Evolutionary conservation across 1,284 basidiomycete genomes (phyloP).

Genomic region (Porodaedalea pini): DNA sequence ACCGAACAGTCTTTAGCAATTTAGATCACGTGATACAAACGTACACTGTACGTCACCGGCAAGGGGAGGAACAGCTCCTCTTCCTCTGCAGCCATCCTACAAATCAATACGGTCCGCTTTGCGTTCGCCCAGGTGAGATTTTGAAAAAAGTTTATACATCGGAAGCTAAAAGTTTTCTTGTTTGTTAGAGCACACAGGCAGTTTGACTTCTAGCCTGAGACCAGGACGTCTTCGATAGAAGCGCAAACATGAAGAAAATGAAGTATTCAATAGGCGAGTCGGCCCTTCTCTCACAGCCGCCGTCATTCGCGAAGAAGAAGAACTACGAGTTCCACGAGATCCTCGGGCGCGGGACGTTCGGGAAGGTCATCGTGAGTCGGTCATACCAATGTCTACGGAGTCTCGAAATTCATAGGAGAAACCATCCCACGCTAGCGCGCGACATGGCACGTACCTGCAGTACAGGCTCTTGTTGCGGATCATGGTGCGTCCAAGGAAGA

Average conservation of each 20-base stretch:
- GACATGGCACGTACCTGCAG: slow-evolving; percentile 68
- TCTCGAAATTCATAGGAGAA: neutral
- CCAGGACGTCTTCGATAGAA: too few relatives aligned
- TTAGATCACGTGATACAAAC: too few relatives aligned
- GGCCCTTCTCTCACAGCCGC: slow-evolving; percentile 70
- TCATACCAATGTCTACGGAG: neutral
- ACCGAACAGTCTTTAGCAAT: too few relatives aligned
- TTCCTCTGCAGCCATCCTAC: too few relatives aligned
- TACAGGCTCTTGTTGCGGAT: slow-evolving; percentile 52
- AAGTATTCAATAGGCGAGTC: slow-evolving; percentile 39
- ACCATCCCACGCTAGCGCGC: slow-evolving; percentile 44
- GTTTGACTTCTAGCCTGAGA: too few relatives aligned
- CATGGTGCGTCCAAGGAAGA: slow-evolving; percentile 43
- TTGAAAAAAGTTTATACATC: too few relatives aligned
- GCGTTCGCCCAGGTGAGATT: too few relatives aligned
- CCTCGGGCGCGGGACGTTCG: slow-evolving; percentile 80
- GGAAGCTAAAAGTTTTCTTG: too few relatives aligned
- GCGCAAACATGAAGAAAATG: slow-evolving; percentile 19
- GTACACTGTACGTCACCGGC: too few relatives aligned
- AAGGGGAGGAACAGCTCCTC: too few relatives aligned
- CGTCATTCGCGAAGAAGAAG: slow-evolving; percentile 83
- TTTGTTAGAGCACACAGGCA: too few relatives aligned
- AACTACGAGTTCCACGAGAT: slow-evolving; percentile 69
- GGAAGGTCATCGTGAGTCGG: slow-evolving; percentile 76
- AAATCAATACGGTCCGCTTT: too few relatives aligned